These are phyloP conservation scores for Xylariaceae sp. DNA, from an alignment of 2,329 filamentous ascomycete species.

Conservation along the genomic window DNA sequence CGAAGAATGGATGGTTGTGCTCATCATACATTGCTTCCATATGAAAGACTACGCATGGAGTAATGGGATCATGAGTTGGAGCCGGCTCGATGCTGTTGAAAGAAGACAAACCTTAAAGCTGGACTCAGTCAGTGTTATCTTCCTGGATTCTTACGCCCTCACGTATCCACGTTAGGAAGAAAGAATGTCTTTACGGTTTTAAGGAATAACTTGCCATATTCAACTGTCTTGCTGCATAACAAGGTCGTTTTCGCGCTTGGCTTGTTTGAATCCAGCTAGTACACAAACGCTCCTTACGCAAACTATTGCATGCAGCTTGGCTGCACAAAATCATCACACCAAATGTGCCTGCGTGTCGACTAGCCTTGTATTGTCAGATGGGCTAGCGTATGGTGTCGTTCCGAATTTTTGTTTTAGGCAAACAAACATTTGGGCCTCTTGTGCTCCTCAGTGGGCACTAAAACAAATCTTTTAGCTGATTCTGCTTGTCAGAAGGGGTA, in stretches of 20 bases:
- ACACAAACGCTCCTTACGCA: not conserved
- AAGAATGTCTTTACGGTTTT: not conserved
- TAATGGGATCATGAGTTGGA: not conserved
- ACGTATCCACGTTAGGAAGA: not conserved
- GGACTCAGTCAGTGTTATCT: not conserved
- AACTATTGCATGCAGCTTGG: not conserved
- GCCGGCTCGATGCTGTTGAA: not conserved
- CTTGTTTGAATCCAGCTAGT: not conserved
- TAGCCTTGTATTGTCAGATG: constrained; percentile 5
- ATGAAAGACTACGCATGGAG: not conserved
- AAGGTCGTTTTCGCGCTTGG: not conserved
- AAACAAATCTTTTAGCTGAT: not conserved
- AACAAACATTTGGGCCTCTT: not conserved
- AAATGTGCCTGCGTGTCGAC: not conserved
- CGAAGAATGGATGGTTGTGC: constrained; percentile 18
- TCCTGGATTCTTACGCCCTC: not conserved
- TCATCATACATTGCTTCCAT: constrained; percentile 2
- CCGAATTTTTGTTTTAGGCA: not conserved
- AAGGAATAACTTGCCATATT: not conserved
- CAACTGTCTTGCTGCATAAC: not conserved
- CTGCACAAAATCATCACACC: not conserved
- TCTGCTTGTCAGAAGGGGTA: not conserved
- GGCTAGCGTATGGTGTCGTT: not conserved
- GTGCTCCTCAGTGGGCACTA: not conserved
- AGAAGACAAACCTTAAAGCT: not conserved